phyloP scores from a whole-genome alignment of 331 rosid genomes.

The Rosa hybrid region DNA sequence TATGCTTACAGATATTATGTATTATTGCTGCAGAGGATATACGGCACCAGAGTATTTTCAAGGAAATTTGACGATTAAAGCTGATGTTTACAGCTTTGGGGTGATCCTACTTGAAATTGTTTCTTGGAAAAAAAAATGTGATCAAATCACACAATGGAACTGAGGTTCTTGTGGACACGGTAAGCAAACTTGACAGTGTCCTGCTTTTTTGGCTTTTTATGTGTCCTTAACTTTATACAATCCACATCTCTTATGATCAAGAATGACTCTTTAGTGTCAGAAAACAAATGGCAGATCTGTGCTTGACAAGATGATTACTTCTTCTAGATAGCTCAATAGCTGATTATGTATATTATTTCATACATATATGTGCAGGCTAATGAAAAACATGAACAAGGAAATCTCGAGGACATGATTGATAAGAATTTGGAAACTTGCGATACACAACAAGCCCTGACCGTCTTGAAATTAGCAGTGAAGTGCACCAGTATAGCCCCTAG shows the following conservation, averaged over 20 bases:
- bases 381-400: neutral
- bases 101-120: constrained; percentile 26
- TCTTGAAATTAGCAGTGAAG: constrained; percentile 18
- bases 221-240: neutral
- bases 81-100: constrained; percentile 27
- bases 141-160: neutral
- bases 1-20: neutral
- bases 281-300: neutral
- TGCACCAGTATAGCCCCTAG: constrained; percentile 11
- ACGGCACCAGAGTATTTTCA: constrained; percentile 11
- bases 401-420: constrained; percentile 1
- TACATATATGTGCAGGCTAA: neutral
- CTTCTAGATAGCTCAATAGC: neutral
- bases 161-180: constrained; percentile 10
- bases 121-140: neutral
- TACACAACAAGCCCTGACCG: neutral
- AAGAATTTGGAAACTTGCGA: neutral
- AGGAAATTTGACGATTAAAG: neutral
- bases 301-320: neutral
- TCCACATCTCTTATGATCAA: neutral
- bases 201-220: neutral
- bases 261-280: neutral
- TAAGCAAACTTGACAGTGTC: neutral
- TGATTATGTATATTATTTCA: neutral
- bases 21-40: constrained; percentile 2